A percentile compares a stretch with the other conserved stretches of the same genome.
These are phyloP conservation scores for Plasmodium knowlesi DNA, from an alignment of 169 alveolate genomes.

Conservation along the genomic window DNA sequence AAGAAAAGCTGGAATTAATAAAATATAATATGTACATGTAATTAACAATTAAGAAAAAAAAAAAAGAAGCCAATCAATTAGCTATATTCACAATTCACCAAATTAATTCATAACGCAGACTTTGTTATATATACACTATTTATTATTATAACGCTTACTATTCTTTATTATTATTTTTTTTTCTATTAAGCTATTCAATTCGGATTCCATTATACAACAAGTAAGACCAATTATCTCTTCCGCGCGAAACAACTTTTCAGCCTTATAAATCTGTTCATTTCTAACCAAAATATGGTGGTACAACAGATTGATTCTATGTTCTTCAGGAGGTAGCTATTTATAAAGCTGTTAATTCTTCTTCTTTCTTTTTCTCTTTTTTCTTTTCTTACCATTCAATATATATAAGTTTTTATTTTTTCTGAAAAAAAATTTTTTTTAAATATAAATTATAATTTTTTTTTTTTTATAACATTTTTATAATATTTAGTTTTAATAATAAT, in stretches of 20 bases:
- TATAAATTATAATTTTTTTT: not conserved
- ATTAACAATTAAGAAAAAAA: too few relatives aligned
- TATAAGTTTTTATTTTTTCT: too few relatives aligned
- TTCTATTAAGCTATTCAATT: not conserved
- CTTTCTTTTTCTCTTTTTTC: too few relatives aligned
- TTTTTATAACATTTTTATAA: not conserved
- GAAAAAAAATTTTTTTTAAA: too few relatives aligned
- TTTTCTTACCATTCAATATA: not conserved
- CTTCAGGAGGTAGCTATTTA: not conserved
- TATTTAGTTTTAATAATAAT: not conserved
- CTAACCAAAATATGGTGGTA: not conserved
- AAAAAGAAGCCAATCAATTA: not conserved
- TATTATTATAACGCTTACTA: not conserved
- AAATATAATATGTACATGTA: not conserved
- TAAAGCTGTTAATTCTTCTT: not conserved
- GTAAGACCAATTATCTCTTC: not conserved
- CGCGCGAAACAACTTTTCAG: not conserved
- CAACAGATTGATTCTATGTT: not conserved
- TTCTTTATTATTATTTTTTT: too few relatives aligned
- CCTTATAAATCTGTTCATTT: not conserved
- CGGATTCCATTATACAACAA: not conserved
- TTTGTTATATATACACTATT: not conserved
- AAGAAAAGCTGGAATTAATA: not conserved
- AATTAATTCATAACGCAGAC: not conserved
- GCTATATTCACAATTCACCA: not conserved